Evolutionary conservation across 257 asterid species (phyloP).

Genomic region (Solanum gandarillasii): DNA sequence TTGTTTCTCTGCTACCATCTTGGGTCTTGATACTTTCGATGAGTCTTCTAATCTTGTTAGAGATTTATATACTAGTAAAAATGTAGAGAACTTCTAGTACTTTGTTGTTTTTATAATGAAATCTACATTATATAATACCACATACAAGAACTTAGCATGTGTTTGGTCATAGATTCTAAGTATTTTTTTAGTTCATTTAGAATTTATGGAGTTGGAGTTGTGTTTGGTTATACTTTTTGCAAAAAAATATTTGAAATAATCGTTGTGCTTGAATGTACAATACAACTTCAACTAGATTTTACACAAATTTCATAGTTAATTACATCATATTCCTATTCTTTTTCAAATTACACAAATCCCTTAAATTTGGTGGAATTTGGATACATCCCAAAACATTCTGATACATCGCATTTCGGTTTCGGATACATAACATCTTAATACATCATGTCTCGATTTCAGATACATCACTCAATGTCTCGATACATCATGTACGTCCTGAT

Average conservation of each 20-base stretch:
- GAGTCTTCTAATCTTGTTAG: background rate
- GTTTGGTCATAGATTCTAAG: background rate
- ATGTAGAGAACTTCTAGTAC: background rate
- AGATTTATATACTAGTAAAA: background rate
- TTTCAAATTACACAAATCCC: too few species aligned
- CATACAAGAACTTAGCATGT: background rate
- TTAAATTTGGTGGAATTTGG: too few species aligned
- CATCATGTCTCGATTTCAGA: too few species aligned
- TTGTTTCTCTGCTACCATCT: background rate
- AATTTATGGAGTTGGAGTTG: background rate
- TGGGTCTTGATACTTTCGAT: background rate
- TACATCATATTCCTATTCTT: too few species aligned
- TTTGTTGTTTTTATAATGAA: background rate
- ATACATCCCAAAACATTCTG: background rate
- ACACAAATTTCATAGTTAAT: background rate
- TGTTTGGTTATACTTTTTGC: background rate
- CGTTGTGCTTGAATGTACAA: background rate
- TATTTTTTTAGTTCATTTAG: background rate
- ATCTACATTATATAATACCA: background rate
- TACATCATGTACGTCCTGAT: too few species aligned
- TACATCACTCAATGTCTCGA: too few species aligned
- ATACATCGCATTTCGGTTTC: background rate
- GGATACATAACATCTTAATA: too few species aligned
- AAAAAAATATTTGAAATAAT: background rate
- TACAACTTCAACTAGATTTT: background rate